Conservation (phyloP, 1,284 basidiomycete species). For the Earliella scabrosa region DNA sequence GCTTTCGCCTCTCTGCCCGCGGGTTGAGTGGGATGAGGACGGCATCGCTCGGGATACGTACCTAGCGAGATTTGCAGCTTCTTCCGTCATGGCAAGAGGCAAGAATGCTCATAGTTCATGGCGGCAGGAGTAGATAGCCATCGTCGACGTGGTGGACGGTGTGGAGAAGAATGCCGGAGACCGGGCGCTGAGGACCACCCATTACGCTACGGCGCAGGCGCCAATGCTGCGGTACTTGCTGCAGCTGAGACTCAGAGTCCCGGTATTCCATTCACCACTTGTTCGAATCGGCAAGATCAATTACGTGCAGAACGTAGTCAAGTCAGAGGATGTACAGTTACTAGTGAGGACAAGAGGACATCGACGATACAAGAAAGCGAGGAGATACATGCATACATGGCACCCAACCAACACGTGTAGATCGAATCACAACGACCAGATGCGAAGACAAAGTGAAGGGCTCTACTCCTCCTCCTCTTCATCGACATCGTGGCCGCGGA, state of each 20-base stretch:
- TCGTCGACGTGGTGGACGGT: constrained; percentile 8
- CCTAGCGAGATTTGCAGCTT: constrained; percentile 30
- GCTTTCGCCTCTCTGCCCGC: constrained; percentile 70
- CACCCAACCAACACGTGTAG: not conserved
- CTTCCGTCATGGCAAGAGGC: constrained; percentile 30
- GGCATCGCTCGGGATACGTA: constrained; percentile 15
- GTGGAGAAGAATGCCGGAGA: constrained; percentile 2
- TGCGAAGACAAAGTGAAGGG: not conserved
- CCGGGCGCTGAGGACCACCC: not conserved
- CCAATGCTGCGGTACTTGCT: not conserved
- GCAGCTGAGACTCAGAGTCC: too few relatives aligned
- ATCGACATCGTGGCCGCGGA: constrained; percentile 62
- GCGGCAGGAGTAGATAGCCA: constrained; percentile 7
- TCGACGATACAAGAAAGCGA: constrained; percentile 8
- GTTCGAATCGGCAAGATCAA: too few relatives aligned
- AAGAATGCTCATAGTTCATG: constrained; percentile 10
- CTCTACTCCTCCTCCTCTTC: constrained; percentile 23
- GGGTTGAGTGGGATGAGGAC: constrained; percentile 9
- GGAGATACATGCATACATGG: constrained; percentile 1
- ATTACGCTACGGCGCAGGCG: not conserved
- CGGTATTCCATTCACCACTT: too few relatives aligned
- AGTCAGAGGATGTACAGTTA: too few relatives aligned
- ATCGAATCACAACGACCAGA: not conserved
- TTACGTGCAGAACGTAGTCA: too few relatives aligned
- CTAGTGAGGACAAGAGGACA: not conserved